Base-by-base conservation (phyloP, 2,329 filamentous ascomycete genomes). In the Fusarium sp. region DNA sequence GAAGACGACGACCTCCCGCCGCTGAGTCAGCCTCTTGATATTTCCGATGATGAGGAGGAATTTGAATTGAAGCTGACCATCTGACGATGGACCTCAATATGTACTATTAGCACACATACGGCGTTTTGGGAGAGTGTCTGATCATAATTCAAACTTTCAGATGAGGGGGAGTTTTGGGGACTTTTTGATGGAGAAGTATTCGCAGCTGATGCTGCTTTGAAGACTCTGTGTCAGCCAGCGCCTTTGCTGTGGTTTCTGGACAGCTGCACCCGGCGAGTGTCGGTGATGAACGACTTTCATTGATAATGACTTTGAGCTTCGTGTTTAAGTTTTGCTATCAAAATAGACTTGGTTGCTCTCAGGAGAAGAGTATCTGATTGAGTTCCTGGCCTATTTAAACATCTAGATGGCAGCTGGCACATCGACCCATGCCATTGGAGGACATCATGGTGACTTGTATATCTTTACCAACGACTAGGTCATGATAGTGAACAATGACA, bases 41-140 rank as follows among this genome's bases (percentile, higher is more conserved):
- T 70, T 18, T 75, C 69, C 0, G 77, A 87, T 5, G 86, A 88
- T 16, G 87, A 88, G 16, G 84, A 84, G 7, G 85, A 87, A 31
- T 90, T 90, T 71, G 84, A 90, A 75, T 78, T 91, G 67, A 84
- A 85, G 64, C 73, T 89, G 10, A 76, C 80, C 18, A 65, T 79
- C 43, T 80, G 53, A 73, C 23, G n/a, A 15, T 7, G 18, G 12
- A 37, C 8, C 6, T 34, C 36, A 28, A 44, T 7, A 13, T 72
- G 59, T 66, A 70, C 44, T 46, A 68, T 65, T 69, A 62, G 44
- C 50, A 58, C 48, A 28, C 27, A 46, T 40, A 65, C 34, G 72
- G 70, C 73, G 71, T 76, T 74, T 62, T 23, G 55, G 41, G 36
- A 47, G 31, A 36, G 31, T 15, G 18, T 47, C 50, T 71, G 46